Conservation (phyloP, 2,329 filamentous ascomycete species). For the Cyphellophora attinorum region DNA sequence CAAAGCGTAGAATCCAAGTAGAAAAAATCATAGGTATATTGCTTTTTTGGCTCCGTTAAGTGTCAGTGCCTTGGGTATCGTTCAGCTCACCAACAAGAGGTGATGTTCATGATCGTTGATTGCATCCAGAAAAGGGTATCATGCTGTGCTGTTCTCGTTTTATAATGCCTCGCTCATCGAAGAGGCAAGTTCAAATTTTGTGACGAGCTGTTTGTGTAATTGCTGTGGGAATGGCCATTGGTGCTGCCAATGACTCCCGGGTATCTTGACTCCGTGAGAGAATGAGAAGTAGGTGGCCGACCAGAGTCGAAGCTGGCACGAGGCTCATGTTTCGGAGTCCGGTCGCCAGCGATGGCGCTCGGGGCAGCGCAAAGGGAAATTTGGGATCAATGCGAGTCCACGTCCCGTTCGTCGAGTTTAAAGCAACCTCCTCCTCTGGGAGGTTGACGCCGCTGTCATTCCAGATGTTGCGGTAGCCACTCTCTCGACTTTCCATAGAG, state of each 20-base stretch:
- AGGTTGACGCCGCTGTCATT: slow-evolving; percentile 96
- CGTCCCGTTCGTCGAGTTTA: slow-evolving; percentile 50
- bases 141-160: not conserved
- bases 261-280: slow-evolving; percentile 96
- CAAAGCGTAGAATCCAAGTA: too few relatives aligned
- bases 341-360: slow-evolving; percentile 54
- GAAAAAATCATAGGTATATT: too few relatives aligned
- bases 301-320: slow-evolving; percentile 84
- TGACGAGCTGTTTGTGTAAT: slow-evolving; percentile 12
- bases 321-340: slow-evolving; percentile 72
- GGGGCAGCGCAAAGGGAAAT: slow-evolving; percentile 47
- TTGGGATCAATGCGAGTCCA: slow-evolving; percentile 51
- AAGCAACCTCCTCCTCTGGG: slow-evolving; percentile 65
- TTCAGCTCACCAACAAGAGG: too few relatives aligned
- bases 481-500: slow-evolving; percentile 89
- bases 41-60: too few relatives aligned
- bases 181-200: slow-evolving; percentile 19
- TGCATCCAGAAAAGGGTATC: not conserved
- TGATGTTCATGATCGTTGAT: too few relatives aligned
- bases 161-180: slow-evolving; percentile 16
- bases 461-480: slow-evolving; percentile 94
- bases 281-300: slow-evolving; percentile 89
- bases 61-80: too few relatives aligned
- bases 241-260: slow-evolving; percentile 63
- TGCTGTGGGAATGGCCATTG: slow-evolving; percentile 2